Evolutionary conservation across 2,329 filamentous ascomycete species (phyloP), one percentile per base, ranked within the genome.

Genomic region (Diaporthe longicolla): DNA sequence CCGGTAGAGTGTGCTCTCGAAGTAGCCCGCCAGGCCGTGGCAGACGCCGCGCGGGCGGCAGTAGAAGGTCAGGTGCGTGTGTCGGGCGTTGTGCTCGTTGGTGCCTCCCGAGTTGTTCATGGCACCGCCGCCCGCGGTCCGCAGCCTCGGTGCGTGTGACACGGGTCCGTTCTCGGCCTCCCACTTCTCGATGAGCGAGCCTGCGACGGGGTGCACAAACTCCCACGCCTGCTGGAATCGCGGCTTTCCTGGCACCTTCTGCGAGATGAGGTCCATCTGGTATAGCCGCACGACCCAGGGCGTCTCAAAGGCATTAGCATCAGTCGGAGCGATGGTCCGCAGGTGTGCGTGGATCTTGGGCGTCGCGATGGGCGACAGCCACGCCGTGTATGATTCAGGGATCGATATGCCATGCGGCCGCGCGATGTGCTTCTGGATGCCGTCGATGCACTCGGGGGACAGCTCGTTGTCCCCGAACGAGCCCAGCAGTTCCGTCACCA

Each of bases 381-480:
- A 95, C 4, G 97, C 96, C 1, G 95, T 97, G 85, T 99, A 99
- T 40, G 94, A 97, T 76, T 92, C 90, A 1, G 97, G 97, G 76
- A 99, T 98, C 1, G 95, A 98, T 78, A 99, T 96, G 48, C 97
- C 97, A 79, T 96, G 90, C 0, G 89, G 88, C 0, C 93, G 86
- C 15, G 90, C 86, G n/a, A 99, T 86, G 57, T 98, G 93, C 79
- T 96, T 93, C 81, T 98, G 96, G 66, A 98, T 95, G 58, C 97
- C 97, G 81, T 99, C 97, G 15, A 99, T 88, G 80, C 97, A 99
- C 84, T 99, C 97, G 0, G 97, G 82, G 0, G 95, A 98, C 13
- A 99, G 90, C 83, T 99, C 97, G 80, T 99, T 99, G 84, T 99
- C 97, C 32, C 93, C 97, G 81, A 98, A 99, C 2, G 95, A 98